Evolutionary conservation across 495 filamentous ascomycete genomes (phyloP), one percentile per base, ranked within the genome.

Genomic region (Podospora anserina): DNA sequence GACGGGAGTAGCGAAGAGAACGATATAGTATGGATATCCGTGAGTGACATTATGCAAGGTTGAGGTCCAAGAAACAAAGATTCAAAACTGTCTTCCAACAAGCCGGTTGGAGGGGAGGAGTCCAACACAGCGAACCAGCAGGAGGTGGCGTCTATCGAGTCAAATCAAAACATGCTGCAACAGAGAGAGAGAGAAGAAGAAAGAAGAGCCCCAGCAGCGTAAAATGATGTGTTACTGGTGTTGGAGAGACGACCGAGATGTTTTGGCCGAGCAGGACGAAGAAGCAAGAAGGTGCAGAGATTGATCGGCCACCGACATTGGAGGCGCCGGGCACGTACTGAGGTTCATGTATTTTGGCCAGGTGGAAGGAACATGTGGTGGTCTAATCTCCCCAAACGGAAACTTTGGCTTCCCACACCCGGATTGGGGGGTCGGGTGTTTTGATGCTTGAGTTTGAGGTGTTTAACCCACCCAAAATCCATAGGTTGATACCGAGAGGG

Each of bases 21-120:
- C 27, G 71, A 64, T 64, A 63, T 55, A 55, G 72, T 30, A 63
- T 65, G 68, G 65, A 62, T 63, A 70, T 61, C 66, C n/a, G 64
- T 28, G 65, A 65, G 23, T 19, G 67, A 18, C 74, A 76, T 78
- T 30, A 65, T 75, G 68, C 63, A 65, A 68, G 65, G 61, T 18
- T 5, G 66, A 65, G 49, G 3, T 32, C 66, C 69, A 71, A 67
- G 62, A 75, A 69, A 70, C 65, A 68, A 68, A 73, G 39, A 72
- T 69, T 63, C 62, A 72, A 71, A 72, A 63, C 18, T 55, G 34
- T 67, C 66, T 61, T 65, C 61, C 66, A 63, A 65, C 66, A 59
- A 58, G 23, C 55, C 23, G 55, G 55, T 18, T 58, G 55, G 55
- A 19, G n/a, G 55, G 55, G 55, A 58, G 5, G 32, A 66, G 57